Percentiles rank a stretch among this genome's conserved stretches.
phyloP scores from a whole-genome alignment of 2,329 filamentous ascomycete genomes.

The Cyphellophora attinorum region DNA sequence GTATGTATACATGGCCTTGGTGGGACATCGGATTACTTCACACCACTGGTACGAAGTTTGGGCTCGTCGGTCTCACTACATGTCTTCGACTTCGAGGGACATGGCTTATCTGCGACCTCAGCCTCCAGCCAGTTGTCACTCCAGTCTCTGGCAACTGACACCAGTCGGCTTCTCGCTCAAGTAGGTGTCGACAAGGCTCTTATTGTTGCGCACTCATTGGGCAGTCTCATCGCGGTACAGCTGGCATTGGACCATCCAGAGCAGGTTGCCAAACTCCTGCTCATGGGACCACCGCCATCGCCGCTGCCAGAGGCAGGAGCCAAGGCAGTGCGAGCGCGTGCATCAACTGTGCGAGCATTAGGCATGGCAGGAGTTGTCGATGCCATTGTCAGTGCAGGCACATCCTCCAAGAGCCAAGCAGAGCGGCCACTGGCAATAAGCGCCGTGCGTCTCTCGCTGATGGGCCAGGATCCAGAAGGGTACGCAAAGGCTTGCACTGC shows the following conservation, averaged over 20 bases:
- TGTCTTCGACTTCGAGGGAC: slow-evolving; percentile 47
- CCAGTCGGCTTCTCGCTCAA: slow-evolving; percentile 29
- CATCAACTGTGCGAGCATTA: slow-evolving; percentile 30
- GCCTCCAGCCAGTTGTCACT: slow-evolving; percentile 35
- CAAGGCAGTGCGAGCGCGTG: slow-evolving; percentile 24
- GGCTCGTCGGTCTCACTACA: slow-evolving; percentile 26
- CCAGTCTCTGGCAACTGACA: slow-evolving; percentile 33
- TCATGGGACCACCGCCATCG: slow-evolving; percentile 39
- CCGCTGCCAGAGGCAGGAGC: slow-evolving; percentile 31
- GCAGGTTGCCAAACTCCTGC: slow-evolving; percentile 34
- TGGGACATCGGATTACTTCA: slow-evolving; percentile 35
- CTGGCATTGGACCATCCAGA: slow-evolving; percentile 32
- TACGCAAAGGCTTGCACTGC: slow-evolving; percentile 47
- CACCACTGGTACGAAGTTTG: slow-evolving; percentile 32
- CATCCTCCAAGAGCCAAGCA: slow-evolving; percentile 27
- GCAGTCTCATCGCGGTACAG: slow-evolving; percentile 37
- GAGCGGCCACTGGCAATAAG: slow-evolving; percentile 31
- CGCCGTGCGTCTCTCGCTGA: slow-evolving; percentile 34
- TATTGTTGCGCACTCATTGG: slow-evolving; percentile 44
- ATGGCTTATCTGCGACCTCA: slow-evolving; percentile 44
- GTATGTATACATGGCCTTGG: slow-evolving; percentile 50
- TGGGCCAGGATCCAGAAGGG: slow-evolving; percentile 41
- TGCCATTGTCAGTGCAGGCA: slow-evolving; percentile 26
- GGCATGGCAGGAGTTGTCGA: slow-evolving; percentile 38
- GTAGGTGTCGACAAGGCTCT: slow-evolving; percentile 26